Evolutionary conservation across 2,329 filamentous ascomycete species (phyloP), one percentile per base, ranked within the genome.

Genomic region (Neurospora crassa): DNA sequence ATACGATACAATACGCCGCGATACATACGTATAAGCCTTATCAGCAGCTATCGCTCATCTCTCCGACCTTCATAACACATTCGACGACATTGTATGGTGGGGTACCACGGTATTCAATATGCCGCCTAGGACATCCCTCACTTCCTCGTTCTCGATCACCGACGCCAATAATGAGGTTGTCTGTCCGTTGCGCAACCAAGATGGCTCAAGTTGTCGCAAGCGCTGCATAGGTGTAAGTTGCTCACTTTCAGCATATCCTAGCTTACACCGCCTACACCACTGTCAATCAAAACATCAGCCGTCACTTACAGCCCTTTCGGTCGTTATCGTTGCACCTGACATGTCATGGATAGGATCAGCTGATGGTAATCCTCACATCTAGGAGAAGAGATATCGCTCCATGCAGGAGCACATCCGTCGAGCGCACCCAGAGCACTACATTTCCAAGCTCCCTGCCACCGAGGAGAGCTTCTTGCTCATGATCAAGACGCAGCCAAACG

Each of bases 371-470:
- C 6, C 5, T 42, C 14, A 68, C 45, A 14, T 70, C 70, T 70
- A 81, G 80, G 80, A 81, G 73, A 81, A 81, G 71, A 75, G 80
- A 69, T 99, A 94, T 84, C 94, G 96, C 81, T 98, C 95, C 74
- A 98, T 99, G 93, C 96, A 98, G 83, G 96, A 99, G 87, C 96
- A 99, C 80, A 98, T 99, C 79, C 93, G 96, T 78, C 91, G 96
- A 81, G 95, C 96, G 76, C 96, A 99, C 81, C 95, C 95, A 73
- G 94, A 97, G 81, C 92, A 97, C 81, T 98, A 98, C 84, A 97
- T 99, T 77, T 91, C 96, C 68, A 97, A 98, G 88, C 91, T 98
- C 77, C 95, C 96, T 76, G 96, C 96, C 68, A 99, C 95, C 77
- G 95, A 97, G 82, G 95, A 98, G 83, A 97, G 94, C 89, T 97